Conservation (phyloP, 208 protist genomes). For the Balamuthia mandrillaris region DNA sequence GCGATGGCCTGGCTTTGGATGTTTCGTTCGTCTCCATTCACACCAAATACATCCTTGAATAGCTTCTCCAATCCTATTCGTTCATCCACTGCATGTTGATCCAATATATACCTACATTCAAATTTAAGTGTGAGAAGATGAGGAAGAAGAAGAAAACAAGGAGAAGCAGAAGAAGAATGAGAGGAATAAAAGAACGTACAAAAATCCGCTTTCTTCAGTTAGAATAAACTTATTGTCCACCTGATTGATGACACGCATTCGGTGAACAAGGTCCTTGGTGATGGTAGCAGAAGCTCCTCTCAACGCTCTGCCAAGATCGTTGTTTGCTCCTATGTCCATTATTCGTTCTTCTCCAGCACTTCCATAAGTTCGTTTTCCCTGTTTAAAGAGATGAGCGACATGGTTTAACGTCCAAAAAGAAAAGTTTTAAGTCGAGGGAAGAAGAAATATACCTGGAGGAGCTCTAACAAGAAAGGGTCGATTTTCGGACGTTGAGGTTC, state of each 20-base stretch:
- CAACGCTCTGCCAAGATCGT: not conserved
- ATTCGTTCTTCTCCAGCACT: no score
- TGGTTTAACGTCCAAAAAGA: not conserved
- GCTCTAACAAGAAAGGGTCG: no score
- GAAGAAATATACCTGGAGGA: no score
- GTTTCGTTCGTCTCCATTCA: not conserved
- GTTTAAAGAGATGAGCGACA: not conserved
- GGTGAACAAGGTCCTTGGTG: not conserved
- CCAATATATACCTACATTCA: slow-evolving; percentile 6
- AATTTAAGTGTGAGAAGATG: no score
- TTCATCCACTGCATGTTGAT: slow-evolving; percentile 22
- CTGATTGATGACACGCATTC: not conserved
- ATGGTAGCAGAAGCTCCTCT: not conserved
- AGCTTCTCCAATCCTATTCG: slow-evolving; percentile 16
- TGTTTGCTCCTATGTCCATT: no score
- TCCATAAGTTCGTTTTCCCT: no score
- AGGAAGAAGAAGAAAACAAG: not conserved
- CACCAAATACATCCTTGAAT: not conserved
- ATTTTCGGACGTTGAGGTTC: no score
- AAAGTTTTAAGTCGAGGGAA: not conserved
- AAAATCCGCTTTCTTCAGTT: not conserved
- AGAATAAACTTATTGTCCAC: not conserved
- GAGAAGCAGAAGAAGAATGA: not conserved
- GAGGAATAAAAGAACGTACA: not conserved
- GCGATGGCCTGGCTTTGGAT: not conserved